Evolutionary conservation across 208 protist genomes (phyloP), one percentile per base, ranked within the genome.

Genomic region (Vickermania ingenoplastis): DNA sequence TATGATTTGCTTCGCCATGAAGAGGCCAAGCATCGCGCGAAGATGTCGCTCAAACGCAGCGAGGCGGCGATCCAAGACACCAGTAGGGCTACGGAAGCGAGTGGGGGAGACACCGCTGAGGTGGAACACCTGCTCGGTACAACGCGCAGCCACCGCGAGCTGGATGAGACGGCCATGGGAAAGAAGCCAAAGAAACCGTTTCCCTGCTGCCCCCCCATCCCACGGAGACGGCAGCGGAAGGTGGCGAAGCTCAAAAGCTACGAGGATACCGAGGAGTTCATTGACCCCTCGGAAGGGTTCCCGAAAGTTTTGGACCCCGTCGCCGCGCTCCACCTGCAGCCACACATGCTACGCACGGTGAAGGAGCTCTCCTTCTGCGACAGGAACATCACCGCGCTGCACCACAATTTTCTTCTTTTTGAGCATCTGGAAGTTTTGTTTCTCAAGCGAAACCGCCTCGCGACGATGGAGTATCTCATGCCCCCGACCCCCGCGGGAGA

Each of bases 401-500:
- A 91, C 60, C 53, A 58, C 2, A 81, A 89, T 59, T 65, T 90
- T 31, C 57, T 74, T 31, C 69, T 67, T 30, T 73, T 94, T 41
- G 72, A 79, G 41, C 77, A 80, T 52, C 70, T 94, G 1, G 71
- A 83, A 45, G 74, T 70, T 17, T 66, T 94, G 48, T 67, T 83
- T 21, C 50, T 94, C 30, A 56, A 70, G n/a, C 56, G 76, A 62
- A 94, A 94, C 62, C 55, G 60, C 0, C 52, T 94, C 0, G n/a
- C 56, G 4, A 67, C 75, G 7, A 53, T 91, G 17, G 54, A 55
- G 14, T 64, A 86, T 53, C 66, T 94, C 11, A 31, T 91, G 22
- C 65, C 69, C 3, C 41, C 51, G 36, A n/a, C n/a, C n/a, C n/a
- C n/a, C n/a, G 36, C 36, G 17, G 36, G 7, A n/a, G 36, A 17